These are phyloP conservation scores for Rhizopogon roseolus DNA, from an alignment of 768 basidiomycete genomes.

Conservation along the genomic window DNA sequence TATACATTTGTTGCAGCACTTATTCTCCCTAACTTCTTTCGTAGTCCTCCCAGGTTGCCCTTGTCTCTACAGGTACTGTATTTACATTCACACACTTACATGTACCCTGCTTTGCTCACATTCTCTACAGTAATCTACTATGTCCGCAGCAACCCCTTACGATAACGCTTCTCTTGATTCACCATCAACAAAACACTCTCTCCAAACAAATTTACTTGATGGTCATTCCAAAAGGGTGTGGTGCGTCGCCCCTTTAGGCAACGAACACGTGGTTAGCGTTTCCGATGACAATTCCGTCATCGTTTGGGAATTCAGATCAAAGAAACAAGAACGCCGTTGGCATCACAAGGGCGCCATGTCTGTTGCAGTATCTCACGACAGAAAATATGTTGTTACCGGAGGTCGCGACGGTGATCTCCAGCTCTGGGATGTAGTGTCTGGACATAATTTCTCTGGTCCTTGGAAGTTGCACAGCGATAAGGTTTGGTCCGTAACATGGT, in stretches of 20 bases:
- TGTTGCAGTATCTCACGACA: constrained; percentile 16
- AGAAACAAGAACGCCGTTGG: background rate
- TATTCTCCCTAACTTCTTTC: too few species aligned
- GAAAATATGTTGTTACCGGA: too few species aligned
- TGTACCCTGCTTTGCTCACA: background rate
- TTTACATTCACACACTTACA: background rate
- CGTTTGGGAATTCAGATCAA: background rate
- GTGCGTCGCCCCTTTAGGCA: background rate
- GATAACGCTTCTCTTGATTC: background rate
- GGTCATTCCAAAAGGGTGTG: background rate
- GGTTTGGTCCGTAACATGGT: too few species aligned
- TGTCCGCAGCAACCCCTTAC: background rate
- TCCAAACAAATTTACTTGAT: background rate
- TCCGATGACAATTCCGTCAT: background rate
- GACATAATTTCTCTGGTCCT: too few species aligned
- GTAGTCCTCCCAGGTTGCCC: too few species aligned
- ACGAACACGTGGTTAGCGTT: background rate
- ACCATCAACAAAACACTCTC: background rate
- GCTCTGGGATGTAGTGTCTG: too few species aligned
- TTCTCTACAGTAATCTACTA: too few species aligned
- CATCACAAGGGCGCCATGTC: constrained; percentile 7
- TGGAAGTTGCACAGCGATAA: too few species aligned
- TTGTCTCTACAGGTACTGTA: too few species aligned
- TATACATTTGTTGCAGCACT: too few species aligned
- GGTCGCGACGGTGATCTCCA: too few species aligned